Conservation (phyloP, 768 basidiomycete species). For the Mycena leptocephala region DNA sequence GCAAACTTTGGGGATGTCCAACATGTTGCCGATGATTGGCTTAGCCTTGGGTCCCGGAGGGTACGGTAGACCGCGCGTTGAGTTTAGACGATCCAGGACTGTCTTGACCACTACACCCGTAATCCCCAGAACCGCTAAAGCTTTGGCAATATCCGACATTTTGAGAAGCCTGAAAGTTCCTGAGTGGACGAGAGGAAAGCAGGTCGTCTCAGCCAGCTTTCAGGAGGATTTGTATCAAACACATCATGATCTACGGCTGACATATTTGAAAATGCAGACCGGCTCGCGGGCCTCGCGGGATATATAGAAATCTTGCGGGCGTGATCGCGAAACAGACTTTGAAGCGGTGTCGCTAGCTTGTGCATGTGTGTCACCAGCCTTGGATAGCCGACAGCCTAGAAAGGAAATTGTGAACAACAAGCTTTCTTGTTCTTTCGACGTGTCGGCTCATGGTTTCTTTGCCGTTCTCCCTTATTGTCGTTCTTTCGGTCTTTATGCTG, state of each 20-base stretch:
- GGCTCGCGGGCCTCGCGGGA: too few relatives aligned
- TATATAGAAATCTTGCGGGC: too few relatives aligned
- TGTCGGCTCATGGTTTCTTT: neutral
- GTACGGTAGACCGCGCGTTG: slow-evolving; percentile 35
- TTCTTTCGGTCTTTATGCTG: neutral
- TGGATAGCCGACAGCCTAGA: neutral
- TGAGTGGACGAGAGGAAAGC: too few relatives aligned
- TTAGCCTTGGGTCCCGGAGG: slow-evolving; percentile 46
- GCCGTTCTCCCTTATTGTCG: neutral
- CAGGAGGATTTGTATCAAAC: neutral
- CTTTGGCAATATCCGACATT: slow-evolving; percentile 31
- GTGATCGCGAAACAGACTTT: neutral
- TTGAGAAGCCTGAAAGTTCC: neutral
- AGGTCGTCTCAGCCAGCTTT: too few relatives aligned
- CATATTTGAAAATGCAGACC: too few relatives aligned
- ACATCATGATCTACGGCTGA: neutral
- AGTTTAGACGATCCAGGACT: slow-evolving; percentile 13
- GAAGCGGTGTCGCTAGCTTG: neutral
- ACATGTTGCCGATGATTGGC: slow-evolving; percentile 44
- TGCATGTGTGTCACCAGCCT: neutral
- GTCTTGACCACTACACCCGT: slow-evolving; percentile 26
- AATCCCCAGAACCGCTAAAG: slow-evolving; percentile 11
- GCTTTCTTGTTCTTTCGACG: neutral
- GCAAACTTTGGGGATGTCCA: slow-evolving; percentile 39
- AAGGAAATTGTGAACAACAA: neutral